These are phyloP conservation scores for Alisma plantagoaquatica DNA, from an alignment of 106 monocot genomes.

Conservation along the genomic window DNA sequence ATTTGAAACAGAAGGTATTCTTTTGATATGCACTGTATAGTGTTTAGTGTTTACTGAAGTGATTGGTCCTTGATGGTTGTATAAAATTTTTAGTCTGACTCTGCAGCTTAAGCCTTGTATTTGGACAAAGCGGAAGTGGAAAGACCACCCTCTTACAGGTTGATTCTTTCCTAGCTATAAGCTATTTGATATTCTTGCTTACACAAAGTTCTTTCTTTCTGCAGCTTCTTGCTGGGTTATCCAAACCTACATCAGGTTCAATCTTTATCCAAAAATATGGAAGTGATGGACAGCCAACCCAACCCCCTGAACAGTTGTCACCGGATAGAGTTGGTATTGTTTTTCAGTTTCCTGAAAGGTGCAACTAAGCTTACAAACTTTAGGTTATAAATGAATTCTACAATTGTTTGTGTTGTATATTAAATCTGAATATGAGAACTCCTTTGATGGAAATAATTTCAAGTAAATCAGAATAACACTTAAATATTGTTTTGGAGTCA, in stretches of 20 bases:
- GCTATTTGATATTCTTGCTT: neutral
- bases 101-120: conserved; percentile 88
- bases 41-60: neutral
- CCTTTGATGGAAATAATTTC: no score
- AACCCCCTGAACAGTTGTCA: conserved; percentile 39
- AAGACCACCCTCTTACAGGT: conserved; percentile 97
- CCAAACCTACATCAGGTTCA: conserved; percentile 72
- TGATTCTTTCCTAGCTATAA: neutral
- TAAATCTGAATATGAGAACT: no score
- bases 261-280: conserved; percentile 60
- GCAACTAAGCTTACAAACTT: neutral
- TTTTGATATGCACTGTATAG: no score
- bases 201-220: neutral
- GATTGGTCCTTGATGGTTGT: neutral
- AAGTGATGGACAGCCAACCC: conserved; percentile 42
- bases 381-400: neutral
- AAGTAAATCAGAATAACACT: no score
- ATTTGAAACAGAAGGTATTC: neutral
- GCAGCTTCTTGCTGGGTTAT: conserved; percentile 84
- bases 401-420: neutral
- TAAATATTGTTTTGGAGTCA: no score
- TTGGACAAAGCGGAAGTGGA: conserved; percentile 97
- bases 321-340: conserved; percentile 84
- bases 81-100: conserved; percentile 1
- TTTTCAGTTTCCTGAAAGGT: conserved; percentile 99